Percentiles rank a stretch among this genome's conserved stretches.
phyloP scores from a whole-genome alignment of 768 basidiomycete species.

The Russula lepida region DNA sequence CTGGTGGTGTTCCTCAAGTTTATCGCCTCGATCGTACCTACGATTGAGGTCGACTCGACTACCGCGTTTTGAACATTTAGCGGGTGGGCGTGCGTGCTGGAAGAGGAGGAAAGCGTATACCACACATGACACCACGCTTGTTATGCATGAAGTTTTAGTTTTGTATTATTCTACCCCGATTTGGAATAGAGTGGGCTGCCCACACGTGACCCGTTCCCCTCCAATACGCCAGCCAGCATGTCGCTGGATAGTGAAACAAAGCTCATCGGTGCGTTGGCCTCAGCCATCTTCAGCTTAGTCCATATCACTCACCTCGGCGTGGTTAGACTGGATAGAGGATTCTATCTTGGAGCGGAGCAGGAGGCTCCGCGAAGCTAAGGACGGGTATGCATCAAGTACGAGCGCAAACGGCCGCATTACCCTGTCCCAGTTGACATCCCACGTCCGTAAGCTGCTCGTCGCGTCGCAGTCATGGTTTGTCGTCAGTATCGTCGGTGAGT shows the following conservation, averaged over 20 bases:
- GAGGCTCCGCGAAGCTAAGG: constrained; percentile 54
- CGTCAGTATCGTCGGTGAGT: constrained; percentile 78
- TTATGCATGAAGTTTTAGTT: constrained; percentile 7
- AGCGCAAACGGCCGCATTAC: constrained; percentile 45
- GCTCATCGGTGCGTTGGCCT: constrained; percentile 3
- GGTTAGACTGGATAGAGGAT: constrained; percentile 92
- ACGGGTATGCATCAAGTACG: constrained; percentile 35
- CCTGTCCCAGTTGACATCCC: constrained; percentile 51
- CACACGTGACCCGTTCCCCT: constrained; percentile 1
- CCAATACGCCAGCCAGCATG: neutral
- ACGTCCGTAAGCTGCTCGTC: constrained; percentile 49
- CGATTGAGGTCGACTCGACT: constrained; percentile 95
- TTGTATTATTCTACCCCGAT: constrained; percentile 16
- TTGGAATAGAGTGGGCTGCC: neutral
- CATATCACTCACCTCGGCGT: neutral
- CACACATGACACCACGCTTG: constrained; percentile 4
- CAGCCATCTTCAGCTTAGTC: neutral
- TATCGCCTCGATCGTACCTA: constrained; percentile 96
- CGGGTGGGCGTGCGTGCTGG: neutral
- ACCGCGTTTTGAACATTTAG: constrained; percentile 35
- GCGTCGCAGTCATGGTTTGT: constrained; percentile 91
- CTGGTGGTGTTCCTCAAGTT: constrained; percentile 98
- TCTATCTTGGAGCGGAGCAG: constrained; percentile 81
- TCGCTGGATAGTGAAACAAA: constrained; percentile 1
- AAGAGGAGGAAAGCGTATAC: constrained; percentile 11